These are phyloP conservation scores for Willaertia magna DNA, from an alignment of 208 protist genomes.

Conservation along the genomic window DNA sequence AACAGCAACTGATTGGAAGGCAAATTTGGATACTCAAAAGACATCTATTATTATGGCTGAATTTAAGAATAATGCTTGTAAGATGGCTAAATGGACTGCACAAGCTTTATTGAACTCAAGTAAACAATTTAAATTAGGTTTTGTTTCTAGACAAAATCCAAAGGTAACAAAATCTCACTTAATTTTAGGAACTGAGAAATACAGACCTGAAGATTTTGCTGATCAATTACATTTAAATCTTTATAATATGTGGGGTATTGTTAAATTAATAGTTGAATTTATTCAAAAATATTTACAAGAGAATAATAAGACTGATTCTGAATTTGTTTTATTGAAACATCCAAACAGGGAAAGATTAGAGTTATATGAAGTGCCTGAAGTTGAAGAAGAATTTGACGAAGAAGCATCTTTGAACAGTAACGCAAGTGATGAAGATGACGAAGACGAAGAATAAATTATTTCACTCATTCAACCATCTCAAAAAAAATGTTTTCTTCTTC, in stretches of 20 bases:
- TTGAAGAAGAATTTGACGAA: not conserved
- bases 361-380: not conserved
- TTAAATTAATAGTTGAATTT: not conserved
- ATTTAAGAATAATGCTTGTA: not conserved
- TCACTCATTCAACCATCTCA: no score
- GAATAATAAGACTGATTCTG: not conserved
- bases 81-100: not conserved
- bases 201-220: not conserved
- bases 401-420: not conserved
- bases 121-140: not conserved
- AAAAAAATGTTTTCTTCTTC: no score
- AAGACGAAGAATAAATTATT: not conserved
- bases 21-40: not conserved
- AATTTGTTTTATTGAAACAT: not conserved
- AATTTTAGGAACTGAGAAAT: not conserved
- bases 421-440: not conserved
- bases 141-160: not conserved
- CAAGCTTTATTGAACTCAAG: not conserved
- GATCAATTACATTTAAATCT: not conserved
- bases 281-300: not conserved
- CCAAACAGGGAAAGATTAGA: not conserved
- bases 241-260: slow-evolving; percentile 2
- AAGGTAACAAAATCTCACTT: not conserved
- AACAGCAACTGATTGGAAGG: not conserved
- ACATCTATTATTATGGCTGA: not conserved